Evolutionary conservation across 129 eudicot species (phyloP).

Genomic region (Saposhnikovia divaricata): DNA sequence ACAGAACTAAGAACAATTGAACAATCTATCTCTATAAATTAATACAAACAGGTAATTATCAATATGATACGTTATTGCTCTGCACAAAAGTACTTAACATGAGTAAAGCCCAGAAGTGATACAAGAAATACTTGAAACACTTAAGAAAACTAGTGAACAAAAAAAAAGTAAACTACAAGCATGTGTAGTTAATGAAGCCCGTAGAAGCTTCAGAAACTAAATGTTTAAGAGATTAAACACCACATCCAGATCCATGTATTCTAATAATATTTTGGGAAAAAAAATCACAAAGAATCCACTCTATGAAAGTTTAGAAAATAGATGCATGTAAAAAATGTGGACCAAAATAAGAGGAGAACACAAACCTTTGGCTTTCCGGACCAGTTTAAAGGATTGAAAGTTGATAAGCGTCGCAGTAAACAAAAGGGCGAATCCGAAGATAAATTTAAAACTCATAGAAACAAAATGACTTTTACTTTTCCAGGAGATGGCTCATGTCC

Average conservation of each 20-base stretch:
- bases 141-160: not conserved
- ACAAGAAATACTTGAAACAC: not conserved
- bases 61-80: not conserved
- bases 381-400: conserved; percentile 80
- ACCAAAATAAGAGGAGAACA: conserved; percentile 1
- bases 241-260: not conserved
- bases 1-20: too few relatives aligned
- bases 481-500: conserved; percentile 74
- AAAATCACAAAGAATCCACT: not conserved
- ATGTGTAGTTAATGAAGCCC: too few relatives aligned
- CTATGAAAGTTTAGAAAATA: not conserved
- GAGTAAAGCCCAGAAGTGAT: not conserved
- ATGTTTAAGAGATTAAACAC: too few relatives aligned
- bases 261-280: not conserved
- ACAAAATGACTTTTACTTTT: conserved; percentile 25
- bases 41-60: not conserved
- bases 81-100: not conserved
- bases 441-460: not conserved
- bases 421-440: too few relatives aligned
- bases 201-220: too few relatives aligned
- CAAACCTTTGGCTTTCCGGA: conserved; percentile 88
- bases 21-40: too few relatives aligned
- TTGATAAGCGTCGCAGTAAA: conserved; percentile 73
- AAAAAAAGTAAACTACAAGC: too few relatives aligned
- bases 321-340: not conserved